phyloP scores from a whole-genome alignment of 1,139 yeast genomes.

The Komagataea norvegica region DNA sequence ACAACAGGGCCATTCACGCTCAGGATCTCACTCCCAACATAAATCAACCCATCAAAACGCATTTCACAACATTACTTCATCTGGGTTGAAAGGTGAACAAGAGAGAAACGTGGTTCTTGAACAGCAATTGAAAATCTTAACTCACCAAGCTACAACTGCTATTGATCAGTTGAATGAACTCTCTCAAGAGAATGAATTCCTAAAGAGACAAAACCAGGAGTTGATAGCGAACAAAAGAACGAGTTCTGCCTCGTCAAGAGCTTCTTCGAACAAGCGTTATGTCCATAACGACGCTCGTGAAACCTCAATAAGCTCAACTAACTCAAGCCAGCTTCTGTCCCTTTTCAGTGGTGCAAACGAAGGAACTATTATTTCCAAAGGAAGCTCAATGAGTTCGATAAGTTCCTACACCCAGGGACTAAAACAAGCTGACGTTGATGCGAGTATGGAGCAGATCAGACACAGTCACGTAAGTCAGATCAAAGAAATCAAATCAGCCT shows the following conservation, averaged over 20 bases:
- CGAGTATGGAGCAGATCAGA: constrained; percentile 7
- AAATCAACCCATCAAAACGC: constrained; percentile 2
- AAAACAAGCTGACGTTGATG: neutral
- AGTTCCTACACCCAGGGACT: constrained; percentile 10
- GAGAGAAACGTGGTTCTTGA: constrained; percentile 22
- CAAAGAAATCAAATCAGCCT: constrained; percentile 6
- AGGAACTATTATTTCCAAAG: constrained; percentile 7
- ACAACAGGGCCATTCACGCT: constrained; percentile 7
- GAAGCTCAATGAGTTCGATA: constrained; percentile 21
- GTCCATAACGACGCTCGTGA: neutral
- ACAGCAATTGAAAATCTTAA: constrained; percentile 24
- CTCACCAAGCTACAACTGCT: constrained; percentile 29
- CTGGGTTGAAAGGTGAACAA: constrained; percentile 22
- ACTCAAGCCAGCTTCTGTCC: constrained; percentile 6
- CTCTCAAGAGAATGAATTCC: constrained; percentile 26
- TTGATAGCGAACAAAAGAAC: constrained; percentile 13
- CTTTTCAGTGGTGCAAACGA: constrained; percentile 5
- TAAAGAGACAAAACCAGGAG: constrained; percentile 28
- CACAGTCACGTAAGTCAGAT: constrained; percentile 13
- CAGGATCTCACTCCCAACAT: too few species aligned
- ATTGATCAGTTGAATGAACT: constrained; percentile 28
- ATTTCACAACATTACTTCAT: constrained; percentile 12
- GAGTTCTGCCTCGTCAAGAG: constrained; percentile 11
- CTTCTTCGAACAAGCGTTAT: neutral
- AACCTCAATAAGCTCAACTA: constrained; percentile 6